Percentiles rank a stretch among this genome's conserved stretches.
These are phyloP conservation scores for Trichoderma lentiforme DNA, from an alignment of 2,329 filamentous ascomycete species.

Conservation along the genomic window DNA sequence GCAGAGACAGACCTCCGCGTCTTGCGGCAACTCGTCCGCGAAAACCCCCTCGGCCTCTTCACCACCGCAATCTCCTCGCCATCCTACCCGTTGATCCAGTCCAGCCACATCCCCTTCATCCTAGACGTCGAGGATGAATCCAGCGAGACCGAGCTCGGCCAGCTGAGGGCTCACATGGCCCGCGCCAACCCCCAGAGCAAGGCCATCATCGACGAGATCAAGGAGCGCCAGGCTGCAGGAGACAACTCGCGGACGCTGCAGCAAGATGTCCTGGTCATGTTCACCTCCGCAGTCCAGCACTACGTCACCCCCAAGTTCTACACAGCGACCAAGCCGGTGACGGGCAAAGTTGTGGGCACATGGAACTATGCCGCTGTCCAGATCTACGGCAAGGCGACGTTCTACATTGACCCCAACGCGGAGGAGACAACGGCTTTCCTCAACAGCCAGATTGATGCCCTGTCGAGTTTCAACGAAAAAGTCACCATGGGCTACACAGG, in stretches of 20 bases:
- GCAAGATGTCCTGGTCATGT: constrained; percentile 60
- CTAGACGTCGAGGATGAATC: constrained; percentile 47
- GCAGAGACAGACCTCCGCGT: constrained; percentile 47
- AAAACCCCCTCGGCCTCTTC: constrained; percentile 60
- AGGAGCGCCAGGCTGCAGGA: neutral
- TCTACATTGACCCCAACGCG: constrained; percentile 50
- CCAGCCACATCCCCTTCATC: constrained; percentile 59
- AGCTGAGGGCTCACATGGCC: constrained; percentile 60
- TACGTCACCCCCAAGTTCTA: constrained; percentile 71
- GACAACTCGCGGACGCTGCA: constrained; percentile 28
- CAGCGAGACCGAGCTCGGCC: constrained; percentile 38
- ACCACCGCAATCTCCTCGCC: constrained; percentile 58
- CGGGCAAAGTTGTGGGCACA: constrained; percentile 65
- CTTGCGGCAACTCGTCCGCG: constrained; percentile 54
- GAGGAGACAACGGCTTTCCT: constrained; percentile 48
- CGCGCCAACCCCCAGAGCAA: constrained; percentile 62
- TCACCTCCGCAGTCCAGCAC: constrained; percentile 56
- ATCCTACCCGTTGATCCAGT: constrained; percentile 50
- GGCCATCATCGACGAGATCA: constrained; percentile 50
- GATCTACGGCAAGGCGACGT: constrained; percentile 55
- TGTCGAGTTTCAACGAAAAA: constrained; percentile 50
- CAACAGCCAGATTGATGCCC: constrained; percentile 48
- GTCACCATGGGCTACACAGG: constrained; percentile 54
- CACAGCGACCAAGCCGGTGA: constrained; percentile 59
- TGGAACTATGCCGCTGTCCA: constrained; percentile 69